Evolutionary conservation across 306 rosid genomes (phyloP).

Genomic region (Chamaecrista fasciculata): DNA sequence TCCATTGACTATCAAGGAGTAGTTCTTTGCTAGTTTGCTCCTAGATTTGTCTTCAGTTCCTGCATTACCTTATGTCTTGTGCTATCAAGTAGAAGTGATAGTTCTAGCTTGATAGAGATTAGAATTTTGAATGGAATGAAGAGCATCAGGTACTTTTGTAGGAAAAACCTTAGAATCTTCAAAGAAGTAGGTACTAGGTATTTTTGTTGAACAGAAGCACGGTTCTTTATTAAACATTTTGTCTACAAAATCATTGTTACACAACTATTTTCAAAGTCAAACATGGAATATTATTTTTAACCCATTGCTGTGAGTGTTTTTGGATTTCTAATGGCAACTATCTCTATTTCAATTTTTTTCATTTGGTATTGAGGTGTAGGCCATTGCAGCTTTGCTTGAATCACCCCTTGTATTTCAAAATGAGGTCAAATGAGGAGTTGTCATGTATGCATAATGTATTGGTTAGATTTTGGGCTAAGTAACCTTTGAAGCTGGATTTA

Average conservation of each 20-base stretch:
- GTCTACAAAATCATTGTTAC: not conserved
- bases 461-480: slow-evolving; percentile 12
- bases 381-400: slow-evolving; percentile 4
- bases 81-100: not conserved
- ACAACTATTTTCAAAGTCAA: not conserved
- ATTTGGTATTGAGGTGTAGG: no score
- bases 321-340: not conserved
- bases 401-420: not conserved
- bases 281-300: not conserved
- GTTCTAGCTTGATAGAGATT: not conserved
- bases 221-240: slow-evolving; percentile 1
- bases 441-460: not conserved
- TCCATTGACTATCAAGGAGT: not conserved
- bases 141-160: no score
- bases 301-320: not conserved
- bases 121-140: not conserved
- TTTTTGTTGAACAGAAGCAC: slow-evolving; percentile 9
- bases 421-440: not conserved
- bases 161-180: slow-evolving; percentile 12
- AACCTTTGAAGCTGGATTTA: not conserved
- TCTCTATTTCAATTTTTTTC: no score
- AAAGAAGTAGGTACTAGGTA: not conserved
- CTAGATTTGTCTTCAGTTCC: not conserved
- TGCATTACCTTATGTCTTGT: not conserved
- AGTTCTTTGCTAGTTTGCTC: not conserved